A percentile compares a stretch with the other conserved stretches of the same genome.
These are phyloP conservation scores for Myxozyma udenii DNA, from an alignment of 805 yeast species.

Conservation along the genomic window DNA sequence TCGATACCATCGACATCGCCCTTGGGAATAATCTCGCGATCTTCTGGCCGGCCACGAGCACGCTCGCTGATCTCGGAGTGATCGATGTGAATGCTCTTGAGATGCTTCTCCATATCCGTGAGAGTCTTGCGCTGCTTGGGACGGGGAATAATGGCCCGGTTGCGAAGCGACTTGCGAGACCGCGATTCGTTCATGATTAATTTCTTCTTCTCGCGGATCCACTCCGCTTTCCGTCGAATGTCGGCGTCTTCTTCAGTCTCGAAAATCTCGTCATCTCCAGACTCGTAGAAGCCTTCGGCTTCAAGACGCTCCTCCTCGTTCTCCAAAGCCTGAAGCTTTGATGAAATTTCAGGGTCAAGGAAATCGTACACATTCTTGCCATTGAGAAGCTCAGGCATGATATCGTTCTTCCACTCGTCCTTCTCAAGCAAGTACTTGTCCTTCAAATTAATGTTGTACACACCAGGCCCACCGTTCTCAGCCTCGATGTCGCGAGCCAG, in stretches of 20 bases:
- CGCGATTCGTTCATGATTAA: constrained; percentile 86
- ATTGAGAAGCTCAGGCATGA: constrained; percentile 93
- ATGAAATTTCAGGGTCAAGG: constrained; percentile 92
- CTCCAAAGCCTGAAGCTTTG: constrained; percentile 89
- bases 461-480: constrained; percentile 99
- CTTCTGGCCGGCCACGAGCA: constrained; percentile 36
- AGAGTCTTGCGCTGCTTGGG: constrained; percentile 61
- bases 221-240: constrained; percentile 78
- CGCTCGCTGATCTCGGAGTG: constrained; percentile 60
- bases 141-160: constrained; percentile 87
- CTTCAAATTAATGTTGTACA: constrained; percentile 86
- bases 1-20: constrained; percentile 62
- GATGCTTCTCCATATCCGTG: constrained; percentile 79
- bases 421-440: constrained; percentile 90
- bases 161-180: constrained; percentile 78
- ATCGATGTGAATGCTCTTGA: constrained; percentile 88
- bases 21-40: constrained; percentile 36
- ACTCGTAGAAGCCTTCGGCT: constrained; percentile 90
- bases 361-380: constrained; percentile 97
- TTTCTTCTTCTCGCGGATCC: constrained; percentile 96
- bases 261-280: constrained; percentile 61
- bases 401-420: constrained; percentile 96
- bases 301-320: constrained; percentile 95
- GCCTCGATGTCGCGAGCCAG: constrained; percentile 87
- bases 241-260: constrained; percentile 65